These are phyloP conservation scores for Pleurotus djamor DNA, from an alignment of 768 basidiomycete species.

Conservation along the genomic window DNA sequence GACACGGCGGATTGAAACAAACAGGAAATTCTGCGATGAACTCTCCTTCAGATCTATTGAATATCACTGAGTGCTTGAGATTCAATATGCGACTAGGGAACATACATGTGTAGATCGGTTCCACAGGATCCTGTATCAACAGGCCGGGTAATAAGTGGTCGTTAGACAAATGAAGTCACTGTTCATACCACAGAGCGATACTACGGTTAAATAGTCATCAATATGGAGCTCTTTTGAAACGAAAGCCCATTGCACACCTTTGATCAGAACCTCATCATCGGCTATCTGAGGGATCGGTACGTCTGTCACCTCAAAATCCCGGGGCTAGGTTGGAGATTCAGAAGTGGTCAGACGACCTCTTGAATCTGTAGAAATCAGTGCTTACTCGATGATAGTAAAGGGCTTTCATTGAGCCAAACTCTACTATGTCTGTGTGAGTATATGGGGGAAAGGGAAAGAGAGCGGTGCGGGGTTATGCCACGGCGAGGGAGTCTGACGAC, in stretches of 20 bases:
- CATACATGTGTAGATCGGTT: conserved; percentile 3
- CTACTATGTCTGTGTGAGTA: too few species aligned
- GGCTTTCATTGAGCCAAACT: conserved; percentile 36
- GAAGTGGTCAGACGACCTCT: not conserved
- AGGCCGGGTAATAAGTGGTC: not conserved
- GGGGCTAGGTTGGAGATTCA: conserved; percentile 27
- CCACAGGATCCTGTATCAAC: not conserved
- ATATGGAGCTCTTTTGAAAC: not conserved
- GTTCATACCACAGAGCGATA: conserved; percentile 4
- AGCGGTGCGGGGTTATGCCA: too few species aligned
- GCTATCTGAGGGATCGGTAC: conserved; percentile 50
- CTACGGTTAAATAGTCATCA: not conserved
- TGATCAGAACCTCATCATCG: conserved; percentile 58
- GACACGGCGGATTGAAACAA: conserved; percentile 1
- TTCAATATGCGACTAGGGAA: not conserved
- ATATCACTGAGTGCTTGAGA: not conserved
- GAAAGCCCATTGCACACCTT: conserved; percentile 31
- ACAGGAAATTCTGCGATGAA: conserved; percentile 65
- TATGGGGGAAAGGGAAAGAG: too few species aligned
- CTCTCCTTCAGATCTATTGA: conserved; percentile 33
- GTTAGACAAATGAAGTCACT: not conserved
- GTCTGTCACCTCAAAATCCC: conserved; percentile 48
- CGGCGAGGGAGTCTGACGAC: too few species aligned
- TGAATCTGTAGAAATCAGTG: not conserved
- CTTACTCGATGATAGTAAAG: conserved; percentile 44